These are phyloP conservation scores for Vitis hybrid DNA, from an alignment of 177 flowering plant species.

Conservation along the genomic window DNA sequence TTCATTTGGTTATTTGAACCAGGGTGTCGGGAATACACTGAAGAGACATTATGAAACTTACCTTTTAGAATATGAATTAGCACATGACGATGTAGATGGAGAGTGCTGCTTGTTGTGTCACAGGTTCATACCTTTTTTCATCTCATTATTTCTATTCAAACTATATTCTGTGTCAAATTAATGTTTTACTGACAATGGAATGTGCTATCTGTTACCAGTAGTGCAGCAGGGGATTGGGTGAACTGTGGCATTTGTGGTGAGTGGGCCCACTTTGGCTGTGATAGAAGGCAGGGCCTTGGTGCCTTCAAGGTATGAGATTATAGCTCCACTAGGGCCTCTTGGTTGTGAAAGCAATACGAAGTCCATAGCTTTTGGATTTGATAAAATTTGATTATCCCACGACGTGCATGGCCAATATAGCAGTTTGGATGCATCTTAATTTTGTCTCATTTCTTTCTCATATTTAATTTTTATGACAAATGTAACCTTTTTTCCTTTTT, in stretches of 20 bases:
- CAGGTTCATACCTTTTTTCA: slow-evolving; percentile 52
- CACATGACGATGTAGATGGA: slow-evolving; percentile 99
- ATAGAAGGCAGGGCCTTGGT: slow-evolving; percentile 93
- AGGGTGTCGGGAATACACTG: slow-evolving; percentile 99
- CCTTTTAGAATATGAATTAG: slow-evolving; percentile 92
- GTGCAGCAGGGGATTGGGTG: slow-evolving; percentile 99
- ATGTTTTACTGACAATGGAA: slow-evolving; percentile 12
- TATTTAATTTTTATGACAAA: background rate
- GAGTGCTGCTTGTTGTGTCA: slow-evolving; percentile 97
- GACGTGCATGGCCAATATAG: background rate
- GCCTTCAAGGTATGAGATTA: slow-evolving; percentile 80
- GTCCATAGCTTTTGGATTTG: too few species aligned
- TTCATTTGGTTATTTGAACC: slow-evolving; percentile 7
- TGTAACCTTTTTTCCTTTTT: background rate
- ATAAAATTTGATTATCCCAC: too few species aligned
- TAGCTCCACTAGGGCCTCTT: background rate
- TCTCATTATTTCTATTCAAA: background rate
- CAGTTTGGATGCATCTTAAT: too few species aligned
- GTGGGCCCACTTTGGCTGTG: slow-evolving; percentile 99
- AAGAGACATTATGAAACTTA: slow-evolving; percentile 98
- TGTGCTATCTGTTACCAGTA: slow-evolving; percentile 48
- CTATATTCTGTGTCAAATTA: background rate
- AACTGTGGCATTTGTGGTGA: slow-evolving; percentile 97
- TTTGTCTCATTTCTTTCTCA: background rate
- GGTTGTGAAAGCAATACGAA: too few species aligned